phyloP scores from a whole-genome alignment of 2,329 filamentous ascomycete species.

The Colletotrichum spaethianum region DNA sequence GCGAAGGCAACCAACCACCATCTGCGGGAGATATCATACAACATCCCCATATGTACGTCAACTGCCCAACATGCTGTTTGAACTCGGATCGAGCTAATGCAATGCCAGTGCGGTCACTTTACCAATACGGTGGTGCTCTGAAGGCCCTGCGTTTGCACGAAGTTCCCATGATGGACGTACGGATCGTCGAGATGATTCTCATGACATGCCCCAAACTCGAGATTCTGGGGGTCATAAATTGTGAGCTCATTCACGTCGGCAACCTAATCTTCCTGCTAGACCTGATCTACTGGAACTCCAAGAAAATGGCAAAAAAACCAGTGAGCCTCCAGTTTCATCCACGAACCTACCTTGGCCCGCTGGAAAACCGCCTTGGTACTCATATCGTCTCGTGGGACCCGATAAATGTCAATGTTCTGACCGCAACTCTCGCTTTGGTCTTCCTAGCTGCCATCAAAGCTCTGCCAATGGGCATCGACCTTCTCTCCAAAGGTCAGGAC shows the following conservation, averaged over 20 bases:
- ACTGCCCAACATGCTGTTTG: neutral
- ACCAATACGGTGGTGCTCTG: constrained; percentile 39
- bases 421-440: constrained; percentile 13
- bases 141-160: constrained; percentile 46
- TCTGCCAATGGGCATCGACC: constrained; percentile 28
- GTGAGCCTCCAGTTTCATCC: constrained; percentile 36
- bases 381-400: constrained; percentile 33
- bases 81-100: constrained; percentile 3
- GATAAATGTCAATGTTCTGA: neutral
- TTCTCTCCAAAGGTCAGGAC: neutral
- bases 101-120: constrained; percentile 26
- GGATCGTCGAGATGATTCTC: constrained; percentile 43
- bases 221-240: constrained; percentile 46
- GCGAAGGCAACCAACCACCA: neutral
- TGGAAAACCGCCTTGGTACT: constrained; percentile 15
- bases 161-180: constrained; percentile 44
- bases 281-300: constrained; percentile 41
- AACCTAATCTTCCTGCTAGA: constrained; percentile 43
- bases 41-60: constrained; percentile 19
- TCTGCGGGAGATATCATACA: constrained; percentile 20
- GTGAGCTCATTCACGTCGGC: constrained; percentile 49
- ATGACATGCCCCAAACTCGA: constrained; percentile 42
- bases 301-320: constrained; percentile 39
- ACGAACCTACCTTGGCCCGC: constrained; percentile 8
- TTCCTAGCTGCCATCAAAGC: constrained; percentile 36